Evolutionary conservation across 345 rosid species (phyloP).

Genomic region (Populus ilicifolia): DNA sequence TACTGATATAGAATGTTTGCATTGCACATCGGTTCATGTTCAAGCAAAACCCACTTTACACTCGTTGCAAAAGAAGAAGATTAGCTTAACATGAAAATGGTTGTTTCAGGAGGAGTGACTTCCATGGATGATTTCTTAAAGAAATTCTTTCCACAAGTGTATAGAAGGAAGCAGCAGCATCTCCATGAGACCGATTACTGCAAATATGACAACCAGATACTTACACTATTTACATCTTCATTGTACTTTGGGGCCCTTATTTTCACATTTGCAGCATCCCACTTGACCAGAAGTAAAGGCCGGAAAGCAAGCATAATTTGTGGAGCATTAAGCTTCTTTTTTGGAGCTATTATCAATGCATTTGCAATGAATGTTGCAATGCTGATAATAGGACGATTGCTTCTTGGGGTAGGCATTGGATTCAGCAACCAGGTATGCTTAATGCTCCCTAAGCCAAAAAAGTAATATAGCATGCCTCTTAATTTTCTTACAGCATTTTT

Average conservation of each 20-base stretch:
- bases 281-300: slow-evolving; percentile 5
- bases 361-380: slow-evolving; percentile 1
- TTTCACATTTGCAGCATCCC: slow-evolving; percentile 11
- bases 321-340: slow-evolving; percentile 10
- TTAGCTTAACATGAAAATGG: neutral
- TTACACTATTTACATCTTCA: slow-evolving; percentile 45
- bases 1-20: no score
- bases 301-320: slow-evolving; percentile 4
- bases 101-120: slow-evolving; percentile 40
- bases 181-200: slow-evolving; percentile 34
- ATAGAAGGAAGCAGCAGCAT: slow-evolving; percentile 9
- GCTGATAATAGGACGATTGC: slow-evolving; percentile 4
- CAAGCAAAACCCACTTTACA: no score
- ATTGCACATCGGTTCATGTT: no score
- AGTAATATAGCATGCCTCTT: neutral
- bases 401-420: slow-evolving; percentile 12
- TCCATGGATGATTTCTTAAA: slow-evolving; percentile 43
- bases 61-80: no score
- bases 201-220: slow-evolving; percentile 36
- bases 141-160: slow-evolving; percentile 37
- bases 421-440: slow-evolving; percentile 7
- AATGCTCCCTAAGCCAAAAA: neutral
- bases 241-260: slow-evolving; percentile 40
- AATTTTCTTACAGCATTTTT: neutral
- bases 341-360: slow-evolving; percentile 12